Conservation (phyloP, 441 rosid species). For the California macrophylla region DNA sequence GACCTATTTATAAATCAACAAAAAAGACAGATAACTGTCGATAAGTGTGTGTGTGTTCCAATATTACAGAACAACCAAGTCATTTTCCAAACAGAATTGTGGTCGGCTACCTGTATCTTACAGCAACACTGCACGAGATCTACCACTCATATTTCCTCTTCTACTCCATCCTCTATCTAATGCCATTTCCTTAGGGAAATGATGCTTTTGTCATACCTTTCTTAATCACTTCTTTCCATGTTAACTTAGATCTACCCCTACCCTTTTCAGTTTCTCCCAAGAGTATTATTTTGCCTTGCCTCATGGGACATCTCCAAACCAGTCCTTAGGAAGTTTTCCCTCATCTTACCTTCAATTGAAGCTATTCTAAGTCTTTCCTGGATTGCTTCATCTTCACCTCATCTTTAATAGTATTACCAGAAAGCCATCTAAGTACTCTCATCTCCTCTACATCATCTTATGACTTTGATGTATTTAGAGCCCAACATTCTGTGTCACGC, state of each 20-base stretch:
- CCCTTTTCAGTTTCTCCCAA: neutral
- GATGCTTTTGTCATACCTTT: neutral
- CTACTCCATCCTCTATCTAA: neutral
- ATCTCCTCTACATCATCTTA: too few species aligned
- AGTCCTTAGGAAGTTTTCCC: neutral
- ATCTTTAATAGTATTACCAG: too few species aligned
- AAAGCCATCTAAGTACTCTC: too few species aligned
- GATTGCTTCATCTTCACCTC: too few species aligned
- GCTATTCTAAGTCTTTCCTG: too few species aligned
- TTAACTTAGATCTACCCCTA: neutral
- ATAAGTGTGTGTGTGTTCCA: neutral
- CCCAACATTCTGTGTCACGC: too few species aligned
- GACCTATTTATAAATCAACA: neutral
- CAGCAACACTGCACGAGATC: neutral
- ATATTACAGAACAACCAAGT: neutral
- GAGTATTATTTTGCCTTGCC: neutral
- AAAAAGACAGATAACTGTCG: neutral
- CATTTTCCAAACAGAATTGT: neutral
- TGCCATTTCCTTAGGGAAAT: neutral
- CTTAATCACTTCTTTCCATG: neutral
- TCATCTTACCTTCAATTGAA: neutral
- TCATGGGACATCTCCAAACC: neutral
- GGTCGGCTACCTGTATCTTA: neutral
- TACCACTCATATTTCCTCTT: neutral
- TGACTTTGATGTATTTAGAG: too few species aligned